Evolutionary conservation across 2,329 filamentous ascomycete species (phyloP).

Genomic region (Pleomassaria siparia): DNA sequence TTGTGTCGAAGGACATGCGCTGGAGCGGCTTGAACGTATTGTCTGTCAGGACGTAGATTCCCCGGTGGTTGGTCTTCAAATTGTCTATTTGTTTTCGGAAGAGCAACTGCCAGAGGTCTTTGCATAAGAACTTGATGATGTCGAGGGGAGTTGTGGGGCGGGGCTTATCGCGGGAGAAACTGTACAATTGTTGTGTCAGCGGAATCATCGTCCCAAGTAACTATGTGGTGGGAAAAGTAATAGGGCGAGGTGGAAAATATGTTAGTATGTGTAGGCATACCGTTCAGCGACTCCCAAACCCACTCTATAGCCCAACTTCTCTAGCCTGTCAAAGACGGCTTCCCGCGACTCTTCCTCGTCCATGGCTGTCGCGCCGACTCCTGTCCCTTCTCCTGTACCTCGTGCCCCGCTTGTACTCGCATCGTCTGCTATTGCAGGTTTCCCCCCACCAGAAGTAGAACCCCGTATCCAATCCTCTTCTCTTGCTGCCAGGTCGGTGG

Average conservation of each 20-base stretch:
- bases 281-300: conserved; percentile 90
- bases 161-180: conserved; percentile 79
- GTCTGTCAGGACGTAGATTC: conserved; percentile 95
- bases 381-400: conserved; percentile 18
- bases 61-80: conserved; percentile 95
- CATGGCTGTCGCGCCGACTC: conserved; percentile 37
- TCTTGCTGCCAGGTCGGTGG: conserved; percentile 66
- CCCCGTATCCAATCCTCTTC: conserved; percentile 44
- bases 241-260: background rate
- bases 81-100: conserved; percentile 99
- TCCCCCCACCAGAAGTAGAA: conserved; percentile 17
- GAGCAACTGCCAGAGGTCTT: conserved; percentile 92
- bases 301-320: conserved; percentile 85
- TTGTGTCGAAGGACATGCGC: conserved; percentile 78
- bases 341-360: conserved; percentile 84
- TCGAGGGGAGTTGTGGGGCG: conserved; percentile 91
- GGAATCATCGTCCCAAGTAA: background rate
- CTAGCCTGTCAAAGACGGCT: conserved; percentile 80
- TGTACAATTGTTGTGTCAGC: conserved; percentile 40
- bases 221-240: background rate
- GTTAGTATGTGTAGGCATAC: conserved; percentile 50
- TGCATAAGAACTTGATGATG: conserved; percentile 97
- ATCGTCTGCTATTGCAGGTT: background rate
- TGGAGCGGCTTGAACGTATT: conserved; percentile 85
- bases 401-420: conserved; percentile 11